Percentiles rank a stretch among this genome's conserved stretches.
These are phyloP conservation scores for Claviceps humidiphila DNA, from an alignment of 2,329 filamentous ascomycete species.

Conservation along the genomic window DNA sequence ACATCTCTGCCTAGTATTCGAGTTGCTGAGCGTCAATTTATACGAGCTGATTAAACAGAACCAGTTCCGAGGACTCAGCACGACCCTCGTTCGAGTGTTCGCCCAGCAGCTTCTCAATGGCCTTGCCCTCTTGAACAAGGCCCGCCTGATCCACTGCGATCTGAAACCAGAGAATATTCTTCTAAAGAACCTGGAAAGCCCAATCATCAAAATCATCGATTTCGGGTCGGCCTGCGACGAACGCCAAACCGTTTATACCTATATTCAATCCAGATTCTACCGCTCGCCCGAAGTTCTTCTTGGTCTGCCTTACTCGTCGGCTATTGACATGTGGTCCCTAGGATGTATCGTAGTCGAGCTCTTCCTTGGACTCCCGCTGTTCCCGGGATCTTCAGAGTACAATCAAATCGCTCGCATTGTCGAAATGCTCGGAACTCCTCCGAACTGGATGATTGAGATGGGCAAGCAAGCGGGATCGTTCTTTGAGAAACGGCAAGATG, in stretches of 20 bases:
- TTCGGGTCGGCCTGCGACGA: conserved; percentile 98
- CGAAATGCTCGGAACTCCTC: conserved; percentile 93
- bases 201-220: conserved; percentile 99
- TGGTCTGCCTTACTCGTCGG: conserved; percentile 93
- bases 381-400: conserved; percentile 95
- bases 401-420: conserved; percentile 96
- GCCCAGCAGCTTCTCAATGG: conserved; percentile 93
- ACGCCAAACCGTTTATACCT: conserved; percentile 95
- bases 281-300: conserved; percentile 89
- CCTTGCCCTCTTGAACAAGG: conserved; percentile 84
- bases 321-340: conserved; percentile 99
- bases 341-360: conserved; percentile 97
- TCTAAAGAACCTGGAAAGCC: conserved; percentile 94
- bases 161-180: conserved; percentile 96
- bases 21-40: conserved; percentile 89
- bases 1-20: conserved; percentile 92
- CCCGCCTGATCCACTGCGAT: conserved; percentile 93
- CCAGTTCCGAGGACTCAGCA: conserved; percentile 93
- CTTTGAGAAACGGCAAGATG: conserved; percentile 84
- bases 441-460: conserved; percentile 98
- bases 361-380: conserved; percentile 85
- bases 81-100: conserved; percentile 91
- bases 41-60: conserved; percentile 99
- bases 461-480: conserved; percentile 96
- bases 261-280: conserved; percentile 97